Percentiles rank a stretch among this genome's conserved stretches.
Evolutionary conservation across 257 asterid genomes (phyloP).

Genomic region (Verbascum thapsus): DNA sequence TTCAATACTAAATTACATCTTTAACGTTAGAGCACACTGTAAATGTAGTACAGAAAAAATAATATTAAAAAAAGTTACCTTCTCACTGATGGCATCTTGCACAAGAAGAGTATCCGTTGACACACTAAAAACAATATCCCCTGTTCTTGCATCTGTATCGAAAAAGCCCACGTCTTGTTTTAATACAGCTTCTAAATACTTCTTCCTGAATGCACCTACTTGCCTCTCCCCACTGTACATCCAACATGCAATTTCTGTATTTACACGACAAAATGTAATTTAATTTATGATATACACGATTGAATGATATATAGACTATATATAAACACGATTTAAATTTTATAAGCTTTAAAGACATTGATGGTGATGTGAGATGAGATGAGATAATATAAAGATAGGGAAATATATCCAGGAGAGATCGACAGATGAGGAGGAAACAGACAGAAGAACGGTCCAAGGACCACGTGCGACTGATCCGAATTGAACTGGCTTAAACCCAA

Average conservation of each 20-base stretch:
- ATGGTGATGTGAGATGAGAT: conserved; percentile 68
- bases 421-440: conserved; percentile 70
- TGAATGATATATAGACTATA: too few species aligned
- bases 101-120: conserved; percentile 99
- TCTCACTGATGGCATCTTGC: conserved; percentile 99
- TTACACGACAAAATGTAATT: conserved; percentile 7
- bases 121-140: conserved; percentile 93
- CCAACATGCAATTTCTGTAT: conserved; percentile 94
- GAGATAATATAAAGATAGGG: conserved; percentile 36
- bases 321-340: too few species aligned
- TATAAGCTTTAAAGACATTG: conserved; percentile 32
- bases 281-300: too few species aligned
- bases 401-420: conserved; percentile 41
- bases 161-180: conserved; percentile 98
- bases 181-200: conserved; percentile 89
- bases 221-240: conserved; percentile 98
- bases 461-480: conserved; percentile 83
- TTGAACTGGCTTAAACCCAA: conserved; percentile 47
- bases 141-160: conserved; percentile 97
- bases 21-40: conserved; percentile 33
- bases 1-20: conserved; percentile 36
- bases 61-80: too few species aligned
- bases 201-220: conserved; percentile 81
- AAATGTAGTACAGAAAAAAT: too few species aligned
- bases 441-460: conserved; percentile 78